These are phyloP conservation scores for Schizochytrium sp. DNA, from an alignment of 108 stramenopile species.

Conservation along the genomic window DNA sequence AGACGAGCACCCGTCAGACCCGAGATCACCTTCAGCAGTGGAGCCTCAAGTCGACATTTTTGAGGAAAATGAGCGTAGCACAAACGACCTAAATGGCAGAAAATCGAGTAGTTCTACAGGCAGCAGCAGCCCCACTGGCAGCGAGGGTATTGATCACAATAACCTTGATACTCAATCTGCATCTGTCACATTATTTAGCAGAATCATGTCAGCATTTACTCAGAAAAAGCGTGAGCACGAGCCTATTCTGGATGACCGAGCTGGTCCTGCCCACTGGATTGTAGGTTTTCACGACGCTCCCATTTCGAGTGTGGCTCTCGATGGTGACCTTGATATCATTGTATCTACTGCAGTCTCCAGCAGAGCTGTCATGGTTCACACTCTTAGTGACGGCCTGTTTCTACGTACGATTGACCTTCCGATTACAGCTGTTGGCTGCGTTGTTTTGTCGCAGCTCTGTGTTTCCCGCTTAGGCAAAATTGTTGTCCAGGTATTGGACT, in stretches of 20 bases:
- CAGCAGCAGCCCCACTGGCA: too few relatives aligned
- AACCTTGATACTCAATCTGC: not conserved
- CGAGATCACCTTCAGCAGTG: not conserved
- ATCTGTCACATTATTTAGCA: not conserved
- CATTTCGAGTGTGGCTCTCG: constrained; percentile 1
- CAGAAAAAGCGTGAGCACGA: not conserved
- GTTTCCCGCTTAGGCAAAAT: constrained; percentile 16
- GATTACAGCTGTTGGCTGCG: not conserved
- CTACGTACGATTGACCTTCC: constrained; percentile 19
- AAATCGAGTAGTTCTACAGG: too few relatives aligned
- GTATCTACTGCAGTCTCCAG: not conserved
- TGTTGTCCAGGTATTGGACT: constrained; percentile 3
- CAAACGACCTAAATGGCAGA: too few relatives aligned
- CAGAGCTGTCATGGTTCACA: not conserved
- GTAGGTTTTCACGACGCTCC: not conserved
- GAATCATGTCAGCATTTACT: not conserved
- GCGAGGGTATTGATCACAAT: too few relatives aligned
- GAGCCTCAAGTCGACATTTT: too few relatives aligned
- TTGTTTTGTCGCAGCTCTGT: not conserved
- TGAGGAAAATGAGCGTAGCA: too few relatives aligned
- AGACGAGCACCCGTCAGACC: not conserved
- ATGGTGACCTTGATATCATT: constrained; percentile 37
- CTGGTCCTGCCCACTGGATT: constrained; percentile 20
- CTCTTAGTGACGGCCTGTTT: constrained; percentile 10
- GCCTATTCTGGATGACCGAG: not conserved